A percentile compares a stretch with the other conserved stretches of the same genome.
phyloP scores from a whole-genome alignment of 179 eudicot species.

The Spergularia azorica region DNA sequence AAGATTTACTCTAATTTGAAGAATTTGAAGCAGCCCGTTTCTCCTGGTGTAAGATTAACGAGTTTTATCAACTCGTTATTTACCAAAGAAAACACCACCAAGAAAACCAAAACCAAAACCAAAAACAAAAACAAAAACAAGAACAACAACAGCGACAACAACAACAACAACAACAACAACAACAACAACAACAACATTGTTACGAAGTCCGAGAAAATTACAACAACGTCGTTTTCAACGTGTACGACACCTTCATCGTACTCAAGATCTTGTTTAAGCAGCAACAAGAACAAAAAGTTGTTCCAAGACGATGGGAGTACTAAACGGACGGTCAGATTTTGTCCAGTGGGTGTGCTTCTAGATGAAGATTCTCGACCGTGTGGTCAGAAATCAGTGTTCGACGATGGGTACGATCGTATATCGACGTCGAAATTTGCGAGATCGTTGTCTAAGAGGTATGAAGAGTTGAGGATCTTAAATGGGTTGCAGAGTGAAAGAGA shows the following conservation, averaged over 20 bases:
- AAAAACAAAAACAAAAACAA: slow-evolving; percentile 8
- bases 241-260: slow-evolving; percentile 60
- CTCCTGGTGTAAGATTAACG: slow-evolving; percentile 62
- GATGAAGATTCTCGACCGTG: slow-evolving; percentile 55
- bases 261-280: slow-evolving; percentile 58
- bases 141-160: neutral
- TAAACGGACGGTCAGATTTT: slow-evolving; percentile 51
- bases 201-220: slow-evolving; percentile 6
- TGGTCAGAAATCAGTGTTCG: slow-evolving; percentile 41
- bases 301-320: slow-evolving; percentile 28
- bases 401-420: neutral
- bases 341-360: slow-evolving; percentile 54
- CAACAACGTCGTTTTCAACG: slow-evolving; percentile 23
- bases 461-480: slow-evolving; percentile 29
- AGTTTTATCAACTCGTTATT: slow-evolving; percentile 62
- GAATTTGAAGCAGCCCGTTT: slow-evolving; percentile 70
- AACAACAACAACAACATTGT: neutral
- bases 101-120: slow-evolving; percentile 17
- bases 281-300: slow-evolving; percentile 25
- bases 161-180: slow-evolving; percentile 6
- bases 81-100: slow-evolving; percentile 33
- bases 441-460: slow-evolving; percentile 28
- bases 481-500: slow-evolving; percentile 10
- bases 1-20: slow-evolving; percentile 61
- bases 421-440: slow-evolving; percentile 15